Evolutionary conservation across 176 grass and related monocot genomes (phyloP), one percentile per base, ranked within the genome.

Genomic region (Ensete ventricosum): DNA sequence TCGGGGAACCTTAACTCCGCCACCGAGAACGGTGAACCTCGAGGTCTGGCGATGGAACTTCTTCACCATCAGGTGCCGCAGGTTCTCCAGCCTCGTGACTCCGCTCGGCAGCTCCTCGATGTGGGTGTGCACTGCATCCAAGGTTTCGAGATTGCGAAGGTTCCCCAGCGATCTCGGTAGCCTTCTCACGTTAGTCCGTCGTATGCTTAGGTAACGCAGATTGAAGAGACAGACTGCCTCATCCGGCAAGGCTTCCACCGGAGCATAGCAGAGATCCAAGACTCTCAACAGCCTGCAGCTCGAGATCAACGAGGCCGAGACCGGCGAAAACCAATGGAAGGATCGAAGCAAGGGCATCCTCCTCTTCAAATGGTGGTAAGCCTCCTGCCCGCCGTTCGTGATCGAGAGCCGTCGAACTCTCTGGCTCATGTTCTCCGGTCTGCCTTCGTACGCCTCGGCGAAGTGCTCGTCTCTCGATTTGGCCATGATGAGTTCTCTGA

Each of bases 401-500:
- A 81, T 21, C 12, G 83, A 92, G 1, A 88, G 22, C 1, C 83
- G 62, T 12, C 81, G 82, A 17, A 81, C 52, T 48, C 74, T 67
- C 8, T 81, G 27, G 19, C 65, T 75, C 17, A 1, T 16, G 1
- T 50, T 22, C 70, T 53, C 27, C 34, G 17, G 21, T 8, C 22
- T 57, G 1, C 73, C 70, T 22, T 79, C 24, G 67, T 73, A 80
- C 1, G 84, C 58, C 0, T 53, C 48, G 0, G 73, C 53, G 54
- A 87, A 87, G 34, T 34, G 79, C 65, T 91, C 85, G 0, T 83
- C 67, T 76, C 50, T 87, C 11, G 84, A 81, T 50, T 76, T 64
- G 1, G 20, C 54, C 8, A 81, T 65, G 73, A 82, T 85, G 9
- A 92, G 55, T 48, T 83, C 85, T 66, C 83, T 75, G 7, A 92